Conservation (phyloP, 2,329 filamentous ascomycete genomes). For the Xylariaceae sp. region DNA sequence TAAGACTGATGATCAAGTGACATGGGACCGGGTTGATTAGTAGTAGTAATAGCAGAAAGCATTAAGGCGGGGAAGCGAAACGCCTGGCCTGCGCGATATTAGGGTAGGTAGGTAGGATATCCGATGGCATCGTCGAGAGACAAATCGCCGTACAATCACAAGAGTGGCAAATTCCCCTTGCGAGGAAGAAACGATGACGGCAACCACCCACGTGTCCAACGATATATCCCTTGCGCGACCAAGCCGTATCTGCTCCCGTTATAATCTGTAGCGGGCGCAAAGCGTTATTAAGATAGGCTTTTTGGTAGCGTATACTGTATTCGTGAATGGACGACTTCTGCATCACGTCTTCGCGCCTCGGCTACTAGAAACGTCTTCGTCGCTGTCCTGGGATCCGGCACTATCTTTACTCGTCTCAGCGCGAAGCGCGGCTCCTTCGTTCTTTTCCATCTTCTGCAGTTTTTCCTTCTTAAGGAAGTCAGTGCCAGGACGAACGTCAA, state of each 20-base stretch:
- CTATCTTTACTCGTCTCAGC: constrained; percentile 30
- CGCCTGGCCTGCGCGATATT: neutral
- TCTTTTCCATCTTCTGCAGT: constrained; percentile 32
- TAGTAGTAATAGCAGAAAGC: constrained; percentile 3
- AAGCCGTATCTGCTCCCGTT: neutral
- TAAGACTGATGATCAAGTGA: constrained; percentile 7
- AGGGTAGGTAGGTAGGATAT: neutral
- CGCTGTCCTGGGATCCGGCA: constrained; percentile 33
- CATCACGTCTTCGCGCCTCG: constrained; percentile 32
- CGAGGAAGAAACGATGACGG: neutral
- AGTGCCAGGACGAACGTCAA: constrained; percentile 37
- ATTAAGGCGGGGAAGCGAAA: neutral
- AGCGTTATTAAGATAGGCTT: neutral
- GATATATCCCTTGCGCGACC: neutral
- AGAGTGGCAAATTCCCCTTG: neutral
- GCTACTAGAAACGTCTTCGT: constrained; percentile 33
- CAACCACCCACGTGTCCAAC: neutral
- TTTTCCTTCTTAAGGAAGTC: constrained; percentile 41
- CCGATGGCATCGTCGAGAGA: no score
- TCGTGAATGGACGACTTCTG: neutral
- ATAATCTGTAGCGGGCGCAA: neutral
- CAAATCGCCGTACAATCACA: neutral
- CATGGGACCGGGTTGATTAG: neutral
- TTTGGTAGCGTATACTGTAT: neutral
- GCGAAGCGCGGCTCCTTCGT: constrained; percentile 31